Evolutionary conservation across 257 asterid species (phyloP), one percentile per base, ranked within the genome.

Genomic region (Fraxinus excelsior): DNA sequence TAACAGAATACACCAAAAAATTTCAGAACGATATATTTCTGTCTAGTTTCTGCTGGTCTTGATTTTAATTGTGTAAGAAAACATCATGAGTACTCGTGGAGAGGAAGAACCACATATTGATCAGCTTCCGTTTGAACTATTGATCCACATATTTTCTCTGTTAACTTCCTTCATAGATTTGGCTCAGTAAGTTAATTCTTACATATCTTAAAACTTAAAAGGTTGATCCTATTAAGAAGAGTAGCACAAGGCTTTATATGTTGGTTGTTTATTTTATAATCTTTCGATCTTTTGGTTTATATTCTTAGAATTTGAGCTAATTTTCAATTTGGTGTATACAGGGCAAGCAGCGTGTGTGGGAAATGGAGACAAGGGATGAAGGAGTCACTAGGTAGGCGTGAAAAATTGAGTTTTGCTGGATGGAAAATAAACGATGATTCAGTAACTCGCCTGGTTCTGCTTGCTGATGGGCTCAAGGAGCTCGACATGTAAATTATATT

Each of bases 351-450:
- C 2, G 98, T 90, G 80, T 85, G 97, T 74, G 73, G 87, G 83
- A 92, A 90, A 89, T 94, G 98, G 98, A 87, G 93, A 83, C 98
- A 92, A 62, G 93, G 94, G 49, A 96, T 89, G 82, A 85, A 78
- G 75, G 96, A 94, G 49, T 92, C 97, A 4, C 75, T 91, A 86
- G 93, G 86, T 8, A 79, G 91, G 84, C 89, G 85, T 77, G 91
- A 91, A 42, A 85, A 40, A 8, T 79, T 92, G 82, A 91, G 96
- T 76, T 92, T 91, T 79, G 90, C 98, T 5, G 96, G 97, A 2
- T 92, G 99, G 98, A 91, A 89, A 83, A 88, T 88, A 88, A 91
- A 92, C 28, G 98, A 92, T 44, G 94, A 91, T 58, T 86, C 97
- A 67, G 88, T 92, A 14, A 82, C 93, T 67, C 94, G 98, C 69